Evolutionary conservation across 441 rosid genomes (phyloP).

Genomic region (Aleurites moluccanus): DNA sequence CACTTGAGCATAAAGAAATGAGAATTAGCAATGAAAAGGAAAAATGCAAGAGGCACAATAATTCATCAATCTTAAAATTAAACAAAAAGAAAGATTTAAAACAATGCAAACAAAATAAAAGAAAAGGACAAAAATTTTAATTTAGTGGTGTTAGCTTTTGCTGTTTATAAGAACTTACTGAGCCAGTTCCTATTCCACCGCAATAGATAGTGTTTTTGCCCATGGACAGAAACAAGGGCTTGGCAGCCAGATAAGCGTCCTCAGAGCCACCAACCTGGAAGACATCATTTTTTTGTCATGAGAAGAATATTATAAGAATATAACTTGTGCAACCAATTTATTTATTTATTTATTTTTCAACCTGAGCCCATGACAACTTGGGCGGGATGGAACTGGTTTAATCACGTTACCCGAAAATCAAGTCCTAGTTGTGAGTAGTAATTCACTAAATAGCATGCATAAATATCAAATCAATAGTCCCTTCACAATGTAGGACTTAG

Average conservation of each 20-base stretch:
- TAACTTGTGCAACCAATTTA: not conserved
- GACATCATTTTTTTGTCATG: conserved; percentile 20
- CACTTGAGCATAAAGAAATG: not conserved
- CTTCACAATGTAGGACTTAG: too few species aligned
- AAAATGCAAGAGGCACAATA: not conserved
- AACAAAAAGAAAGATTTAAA: not conserved
- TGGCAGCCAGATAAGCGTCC: conserved; percentile 68
- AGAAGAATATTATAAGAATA: conserved; percentile 9
- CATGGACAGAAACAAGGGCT: conserved; percentile 74
- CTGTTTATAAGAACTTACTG: conserved; percentile 52
- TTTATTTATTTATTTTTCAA: too few species aligned
- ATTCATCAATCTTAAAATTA: not conserved
- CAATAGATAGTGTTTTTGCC: conserved; percentile 74
- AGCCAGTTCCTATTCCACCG: conserved; percentile 93
- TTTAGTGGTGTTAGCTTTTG: not conserved
- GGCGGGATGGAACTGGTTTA: too few species aligned
- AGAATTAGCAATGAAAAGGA: not conserved
- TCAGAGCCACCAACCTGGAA: conserved; percentile 87
- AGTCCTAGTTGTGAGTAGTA: too few species aligned
- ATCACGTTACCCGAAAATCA: too few species aligned
- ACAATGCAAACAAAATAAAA: not conserved
- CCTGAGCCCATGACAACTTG: too few species aligned
- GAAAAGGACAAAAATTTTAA: not conserved
- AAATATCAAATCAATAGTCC: too few species aligned
- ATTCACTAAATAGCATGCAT: too few species aligned